Evolutionary conservation across 371 early-diverging fungal species (phyloP), one percentile per base, ranked within the genome.

Genomic region (Nematocida homosporus): DNA sequence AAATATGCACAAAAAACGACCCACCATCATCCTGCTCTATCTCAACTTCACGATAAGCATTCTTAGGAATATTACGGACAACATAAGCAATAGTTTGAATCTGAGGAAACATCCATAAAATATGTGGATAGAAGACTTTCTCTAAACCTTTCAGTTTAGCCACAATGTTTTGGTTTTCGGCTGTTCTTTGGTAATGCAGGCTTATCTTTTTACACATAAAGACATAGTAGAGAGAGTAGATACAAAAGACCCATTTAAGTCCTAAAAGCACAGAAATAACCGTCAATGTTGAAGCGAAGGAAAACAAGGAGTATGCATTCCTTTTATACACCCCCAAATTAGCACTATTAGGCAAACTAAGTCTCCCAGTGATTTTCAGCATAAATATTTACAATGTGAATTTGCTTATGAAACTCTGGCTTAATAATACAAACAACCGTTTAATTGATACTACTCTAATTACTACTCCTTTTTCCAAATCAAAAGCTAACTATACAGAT

Each of bases 121-220:
- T 66, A n/a, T 66, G 56, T 13, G 79, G 65, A 42, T 76, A 75
- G 35, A 76, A 79, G 23, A 51, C 61, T 55, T 55, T 55, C 35
- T 79, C 77, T 35, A 79, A 52, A 25, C 79, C 67, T 35, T 48
- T 66, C 54, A 79, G 66, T 63, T 79, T 79, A 8, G 57, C 40
- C 2, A 79, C 59, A 44, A 56, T 66, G 1, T 18, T 34, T 18
- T 3, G 40, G 38, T 76, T 76, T 1, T 25, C n/a, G 50, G 53
- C 54, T 16, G 56, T 68, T 0, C 32, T 47, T 60, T 68, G 68
- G 29, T 68, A 68, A 60, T 68, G 60, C 59, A 59, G 48, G 5
- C 50, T 20, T 20, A 68, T 59, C 41, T 68, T 68, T 32, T 68
- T 68, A 40, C 68, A 68, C 47, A 56, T 56, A 8, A 44, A 37